phyloP scores from a whole-genome alignment of 2,329 filamentous ascomycete genomes.

The Sclerotinia trifoliorum region DNA sequence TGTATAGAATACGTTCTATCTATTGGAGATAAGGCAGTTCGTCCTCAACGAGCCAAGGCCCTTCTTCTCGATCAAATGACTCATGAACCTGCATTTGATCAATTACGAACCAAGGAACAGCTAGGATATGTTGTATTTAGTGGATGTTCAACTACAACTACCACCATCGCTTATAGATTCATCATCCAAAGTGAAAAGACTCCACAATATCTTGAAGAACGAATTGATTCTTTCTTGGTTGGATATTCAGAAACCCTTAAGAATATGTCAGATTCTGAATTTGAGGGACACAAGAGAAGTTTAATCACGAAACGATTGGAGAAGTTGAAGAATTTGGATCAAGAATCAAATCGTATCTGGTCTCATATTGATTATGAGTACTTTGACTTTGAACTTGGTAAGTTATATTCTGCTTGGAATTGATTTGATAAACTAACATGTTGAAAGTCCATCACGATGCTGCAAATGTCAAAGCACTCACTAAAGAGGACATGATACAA shows the following conservation, averaged over 20 bases:
- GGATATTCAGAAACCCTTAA: constrained; percentile 64
- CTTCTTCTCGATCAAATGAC: constrained; percentile 85
- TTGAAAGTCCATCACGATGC: constrained; percentile 59
- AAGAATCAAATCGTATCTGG: constrained; percentile 83
- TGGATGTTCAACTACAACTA: constrained; percentile 67
- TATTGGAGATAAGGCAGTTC: constrained; percentile 67
- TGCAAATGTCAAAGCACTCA: constrained; percentile 67
- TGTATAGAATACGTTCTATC: constrained; percentile 78
- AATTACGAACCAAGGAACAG: constrained; percentile 93
- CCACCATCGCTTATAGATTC: constrained; percentile 81
- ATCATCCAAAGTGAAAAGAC: constrained; percentile 91
- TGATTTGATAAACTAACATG: constrained; percentile 21
- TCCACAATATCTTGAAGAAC: constrained; percentile 77
- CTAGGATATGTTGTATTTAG: constrained; percentile 96
- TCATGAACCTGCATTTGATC: constrained; percentile 91
- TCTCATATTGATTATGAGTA: constrained; percentile 79
- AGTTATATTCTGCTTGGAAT: constrained; percentile 38
- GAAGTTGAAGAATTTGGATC: constrained; percentile 86
- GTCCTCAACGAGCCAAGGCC: constrained; percentile 69
- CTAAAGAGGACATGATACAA: constrained; percentile 73
- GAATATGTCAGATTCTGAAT: constrained; percentile 78
- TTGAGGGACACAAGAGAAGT: constrained; percentile 88
- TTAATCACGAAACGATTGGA: constrained; percentile 83
- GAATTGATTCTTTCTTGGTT: constrained; percentile 81
- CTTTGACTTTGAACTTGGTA: constrained; percentile 86